A percentile compares a stretch with the other conserved stretches of the same genome.
phyloP scores from a whole-genome alignment of 2,329 filamentous ascomycete genomes.

The Dactylellina drechsleri region DNA sequence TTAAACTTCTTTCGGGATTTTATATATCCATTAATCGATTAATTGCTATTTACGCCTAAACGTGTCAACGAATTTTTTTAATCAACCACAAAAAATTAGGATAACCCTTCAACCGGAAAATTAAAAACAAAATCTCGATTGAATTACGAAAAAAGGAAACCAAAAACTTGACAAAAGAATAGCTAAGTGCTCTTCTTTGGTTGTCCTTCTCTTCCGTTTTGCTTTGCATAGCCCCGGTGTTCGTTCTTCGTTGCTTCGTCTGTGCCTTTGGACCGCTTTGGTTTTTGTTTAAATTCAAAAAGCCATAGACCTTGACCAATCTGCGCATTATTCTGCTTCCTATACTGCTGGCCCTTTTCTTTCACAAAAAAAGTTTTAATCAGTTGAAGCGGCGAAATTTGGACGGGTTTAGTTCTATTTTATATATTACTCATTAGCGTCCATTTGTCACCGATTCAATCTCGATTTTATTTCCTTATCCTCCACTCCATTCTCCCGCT shows the following conservation, averaged over 20 bases:
- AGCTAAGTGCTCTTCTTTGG: constrained; percentile 46
- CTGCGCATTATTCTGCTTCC: constrained; percentile 19
- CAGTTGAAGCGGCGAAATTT: too few species aligned
- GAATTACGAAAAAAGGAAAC: neutral
- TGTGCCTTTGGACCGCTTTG: constrained; percentile 17
- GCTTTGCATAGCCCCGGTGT: constrained; percentile 48
- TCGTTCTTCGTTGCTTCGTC: constrained; percentile 35
- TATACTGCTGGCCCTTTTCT: constrained; percentile 14
- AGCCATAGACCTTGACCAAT: constrained; percentile 3
- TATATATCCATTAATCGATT: too few species aligned
- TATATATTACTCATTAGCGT: too few species aligned
- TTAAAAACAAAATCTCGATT: too few species aligned
- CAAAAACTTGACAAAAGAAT: constrained; percentile 15
- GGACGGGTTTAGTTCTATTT: too few species aligned
- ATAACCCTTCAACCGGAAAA: too few species aligned
- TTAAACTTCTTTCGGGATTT: too few species aligned
- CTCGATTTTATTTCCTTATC: too few species aligned
- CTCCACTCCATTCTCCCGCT: too few species aligned
- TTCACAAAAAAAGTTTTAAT: neutral
- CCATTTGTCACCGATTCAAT: too few species aligned
- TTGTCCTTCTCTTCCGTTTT: constrained; percentile 6
- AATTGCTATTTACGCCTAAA: constrained; percentile 2
- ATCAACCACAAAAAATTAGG: neutral
- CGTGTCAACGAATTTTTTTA: constrained; percentile 49
- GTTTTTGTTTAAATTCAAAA: constrained; percentile 11